phyloP scores from a whole-genome alignment of 805 yeast species.

The Komagataella populi region DNA sequence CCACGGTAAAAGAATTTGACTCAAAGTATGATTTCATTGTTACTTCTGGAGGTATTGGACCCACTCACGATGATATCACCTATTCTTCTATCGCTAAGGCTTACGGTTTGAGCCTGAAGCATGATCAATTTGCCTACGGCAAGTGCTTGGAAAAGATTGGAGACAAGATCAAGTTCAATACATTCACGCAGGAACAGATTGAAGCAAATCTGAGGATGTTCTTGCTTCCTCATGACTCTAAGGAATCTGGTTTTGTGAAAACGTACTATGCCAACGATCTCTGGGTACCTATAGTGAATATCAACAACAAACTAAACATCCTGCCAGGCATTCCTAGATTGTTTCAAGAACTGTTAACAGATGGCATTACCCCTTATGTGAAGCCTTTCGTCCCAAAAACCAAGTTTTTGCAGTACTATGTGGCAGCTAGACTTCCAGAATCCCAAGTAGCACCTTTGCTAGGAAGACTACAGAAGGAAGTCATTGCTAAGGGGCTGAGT shows the following conservation, averaged over 20 bases:
- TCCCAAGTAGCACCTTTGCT: constrained; percentile 58
- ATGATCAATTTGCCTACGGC: constrained; percentile 44
- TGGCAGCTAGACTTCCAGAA: constrained; percentile 49
- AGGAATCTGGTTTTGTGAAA: constrained; percentile 25
- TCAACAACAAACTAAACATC: constrained; percentile 52
- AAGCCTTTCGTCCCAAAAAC: constrained; percentile 22
- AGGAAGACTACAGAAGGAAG: constrained; percentile 32
- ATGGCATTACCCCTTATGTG: constrained; percentile 24
- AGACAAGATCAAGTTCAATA: constrained; percentile 13
- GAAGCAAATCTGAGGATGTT: constrained; percentile 72
- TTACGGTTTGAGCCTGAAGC: constrained; percentile 31
- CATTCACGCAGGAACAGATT: constrained; percentile 26
- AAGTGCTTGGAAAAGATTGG: constrained; percentile 42
- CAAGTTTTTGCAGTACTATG: constrained; percentile 33
- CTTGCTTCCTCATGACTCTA: constrained; percentile 35
- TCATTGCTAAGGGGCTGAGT: constrained; percentile 12
- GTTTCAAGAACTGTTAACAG: constrained; percentile 39
- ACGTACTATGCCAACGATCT: constrained; percentile 35
- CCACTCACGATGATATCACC: constrained; percentile 86
- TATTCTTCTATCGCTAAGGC: constrained; percentile 64
- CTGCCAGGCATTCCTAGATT: constrained; percentile 80
- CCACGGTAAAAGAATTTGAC: constrained; percentile 30
- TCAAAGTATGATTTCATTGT: constrained; percentile 51
- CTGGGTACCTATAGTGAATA: constrained; percentile 78
- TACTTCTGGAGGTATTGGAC: constrained; percentile 71